phyloP scores from a whole-genome alignment of 2,329 filamentous ascomycete species.

The Bisporella sp. region DNA sequence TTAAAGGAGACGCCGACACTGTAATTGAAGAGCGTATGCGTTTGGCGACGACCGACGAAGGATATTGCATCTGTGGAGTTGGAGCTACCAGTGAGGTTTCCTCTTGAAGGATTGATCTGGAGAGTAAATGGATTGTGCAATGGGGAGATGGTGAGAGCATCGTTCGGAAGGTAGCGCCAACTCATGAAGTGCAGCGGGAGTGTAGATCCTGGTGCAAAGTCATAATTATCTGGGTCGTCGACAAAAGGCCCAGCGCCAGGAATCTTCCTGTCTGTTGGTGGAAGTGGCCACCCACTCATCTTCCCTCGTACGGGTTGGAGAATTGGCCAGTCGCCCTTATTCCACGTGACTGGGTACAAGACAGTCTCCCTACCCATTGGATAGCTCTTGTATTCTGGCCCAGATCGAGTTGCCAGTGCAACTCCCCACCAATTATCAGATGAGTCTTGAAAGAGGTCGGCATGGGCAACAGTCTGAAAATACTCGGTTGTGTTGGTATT shows the following conservation, averaged over 20 bases:
- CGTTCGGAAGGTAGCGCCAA: conserved; percentile 43
- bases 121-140: conserved; percentile 35
- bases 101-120: conserved; percentile 37
- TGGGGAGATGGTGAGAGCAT: conserved; percentile 39
- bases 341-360: conserved; percentile 40
- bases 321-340: conserved; percentile 39
- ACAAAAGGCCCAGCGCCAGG: conserved; percentile 36
- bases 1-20: conserved; percentile 38
- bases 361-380: conserved; percentile 49
- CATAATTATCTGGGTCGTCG: conserved; percentile 35
- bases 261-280: conserved; percentile 27
- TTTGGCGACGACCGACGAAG: conserved; percentile 47
- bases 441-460: conserved; percentile 46
- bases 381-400: conserved; percentile 34
- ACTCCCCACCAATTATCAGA: conserved; percentile 44
- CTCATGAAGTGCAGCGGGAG: conserved; percentile 48
- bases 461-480: conserved; percentile 48
- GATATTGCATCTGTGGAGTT: conserved; percentile 38
- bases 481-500: conserved; percentile 33
- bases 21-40: conserved; percentile 46
- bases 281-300: conserved; percentile 37
- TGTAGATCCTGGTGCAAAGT: conserved; percentile 34
- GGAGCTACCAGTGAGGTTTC: conserved; percentile 47
- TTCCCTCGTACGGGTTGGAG: conserved; percentile 34
- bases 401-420: conserved; percentile 37